Base-by-base conservation (phyloP, 2,329 filamentous ascomycete species). In the Ophiocordyceps camponoti-saundersi region DNA sequence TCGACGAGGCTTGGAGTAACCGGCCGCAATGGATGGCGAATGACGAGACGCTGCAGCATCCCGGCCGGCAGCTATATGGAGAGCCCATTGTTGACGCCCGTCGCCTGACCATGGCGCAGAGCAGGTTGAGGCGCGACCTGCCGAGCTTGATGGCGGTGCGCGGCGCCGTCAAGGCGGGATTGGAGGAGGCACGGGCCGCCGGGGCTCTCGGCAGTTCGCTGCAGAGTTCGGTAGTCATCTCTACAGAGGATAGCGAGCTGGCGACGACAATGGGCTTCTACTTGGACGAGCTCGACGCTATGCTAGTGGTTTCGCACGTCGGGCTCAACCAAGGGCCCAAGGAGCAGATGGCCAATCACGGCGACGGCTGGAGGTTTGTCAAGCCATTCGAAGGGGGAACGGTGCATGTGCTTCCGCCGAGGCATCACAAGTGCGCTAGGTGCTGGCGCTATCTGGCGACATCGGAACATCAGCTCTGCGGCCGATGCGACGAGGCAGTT, bases 391-490 rank as follows among this genome's bases (percentile, higher is more conserved):
- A 69, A 51, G 60, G 68, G 2, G 67, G 13, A 32, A 63, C 54
- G 29, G 69, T 68, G 21, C 62, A 65, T 52, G 68, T 72, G 21
- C 53, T 71, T 45, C 70, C 75, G 48, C 75, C 75, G 1, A 60
- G 55, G 53, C 56, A 69, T 13, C 65, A 71, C 44, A 98, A 96
- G 62, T 98, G 92, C 60, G 72, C 77, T 1, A 72, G 92, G 45
- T 98, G 92, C 65, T 98, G 92, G 92, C 77, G 83, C 51, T 94
- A 86, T 61, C 72, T 83, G 22, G 80, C 83, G n/a, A 68, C 73
- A n/a, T 64, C 65, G 44, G 72, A 81, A 53, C 77, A 83, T 18
- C 61, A 67, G 39, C 65, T 94, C 18, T 96, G 90, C 62, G 64
- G 62, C 44, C 70, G 87, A 57, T 96, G 90, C 60, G 77, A 80